These are phyloP conservation scores for Raffaelea arxii DNA, from an alignment of 2,329 filamentous ascomycete species.

Conservation along the genomic window DNA sequence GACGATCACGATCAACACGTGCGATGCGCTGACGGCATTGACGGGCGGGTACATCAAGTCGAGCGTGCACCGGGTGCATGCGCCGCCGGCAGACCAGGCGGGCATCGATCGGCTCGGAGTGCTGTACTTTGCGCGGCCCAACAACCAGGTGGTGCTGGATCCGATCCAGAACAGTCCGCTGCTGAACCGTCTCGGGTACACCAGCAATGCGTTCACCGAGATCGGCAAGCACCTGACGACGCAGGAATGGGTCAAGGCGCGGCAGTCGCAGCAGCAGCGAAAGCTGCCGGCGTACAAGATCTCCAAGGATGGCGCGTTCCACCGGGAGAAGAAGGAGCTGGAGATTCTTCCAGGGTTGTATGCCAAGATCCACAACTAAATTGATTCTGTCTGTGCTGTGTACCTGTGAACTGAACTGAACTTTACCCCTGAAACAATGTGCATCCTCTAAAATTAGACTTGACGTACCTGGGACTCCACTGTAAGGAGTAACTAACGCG, in stretches of 20 bases:
- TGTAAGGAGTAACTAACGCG: no score
- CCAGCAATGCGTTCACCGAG: constrained; percentile 25
- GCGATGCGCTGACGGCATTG: constrained; percentile 32
- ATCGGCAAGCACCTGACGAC: constrained; percentile 11
- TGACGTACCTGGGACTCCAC: no score
- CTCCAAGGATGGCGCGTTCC: constrained; percentile 25
- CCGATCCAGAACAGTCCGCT: constrained; percentile 27
- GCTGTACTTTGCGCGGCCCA: constrained; percentile 38
- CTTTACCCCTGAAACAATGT: no score
- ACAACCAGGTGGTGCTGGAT: constrained; percentile 26
- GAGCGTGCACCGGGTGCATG: constrained; percentile 23
- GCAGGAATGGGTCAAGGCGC: constrained; percentile 11
- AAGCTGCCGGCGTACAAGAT: constrained; percentile 23
- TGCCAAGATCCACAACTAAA: constrained; percentile 27
- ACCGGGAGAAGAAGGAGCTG: constrained; percentile 23
- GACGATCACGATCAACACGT: constrained; percentile 37
- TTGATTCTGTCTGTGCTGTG: neutral
- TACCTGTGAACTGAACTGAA: neutral
- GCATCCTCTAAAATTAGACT: no score
- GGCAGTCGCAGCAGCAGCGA: constrained; percentile 29
- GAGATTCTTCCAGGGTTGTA: constrained; percentile 30
- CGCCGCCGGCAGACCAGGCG: constrained; percentile 29
- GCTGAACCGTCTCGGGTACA: constrained; percentile 22
- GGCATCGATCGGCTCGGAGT: constrained; percentile 39
- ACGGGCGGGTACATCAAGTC: constrained; percentile 31